Base-by-base conservation (phyloP, 1,284 basidiomycete species). In the Waitea zeae region DNA sequence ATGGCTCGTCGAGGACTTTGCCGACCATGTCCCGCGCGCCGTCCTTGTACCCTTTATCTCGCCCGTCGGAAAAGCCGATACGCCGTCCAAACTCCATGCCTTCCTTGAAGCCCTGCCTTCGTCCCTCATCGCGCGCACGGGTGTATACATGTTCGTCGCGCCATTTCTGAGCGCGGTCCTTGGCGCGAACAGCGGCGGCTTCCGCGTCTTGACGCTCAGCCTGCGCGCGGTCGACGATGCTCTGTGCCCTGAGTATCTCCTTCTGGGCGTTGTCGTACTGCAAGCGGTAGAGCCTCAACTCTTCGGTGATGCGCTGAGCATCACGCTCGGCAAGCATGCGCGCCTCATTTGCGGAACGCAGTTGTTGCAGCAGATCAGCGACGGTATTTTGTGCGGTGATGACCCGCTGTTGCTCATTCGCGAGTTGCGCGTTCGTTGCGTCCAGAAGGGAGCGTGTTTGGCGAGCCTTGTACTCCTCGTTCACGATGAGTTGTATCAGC, bases 101-200 rank as follows among this genome's bases (percentile, higher is more conserved):
- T 38, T 61, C 67, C 38, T 66, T 56, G 40, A 65, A 70, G 3
- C 71, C 70, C 24, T 60, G 46, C 31, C 56, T 57, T 38, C 67
- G 53, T 2, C 70, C 71, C 39, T 70, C 66, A 38, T 71, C 68
- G 38, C 61, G 52, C 3, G 70, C 71, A 31, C 48, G 43, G 37
- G 58, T 53, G 18, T 69, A 49, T 26, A 69, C 39, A 19, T 58
- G 52, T 36, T 62, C 58, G 43, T 66, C 62, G 9, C 59, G 58
- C 17, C 69, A 41, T 41, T 57, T 57, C 33, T 68, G 50, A n/a
- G 64, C 63, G 37, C 52, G 56, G 6, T 53, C 54, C 30, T 64
- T 56, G 6, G 65, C 64, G 31, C 56, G 53, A 4, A 52, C 50
- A 5, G 65, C 66, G 1, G 54, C 56, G 1, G 50, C 48, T 45